Evolutionary conservation across 2,329 filamentous ascomycete genomes (phyloP), one percentile per base, ranked within the genome.

Genomic region (Penicillium freii): DNA sequence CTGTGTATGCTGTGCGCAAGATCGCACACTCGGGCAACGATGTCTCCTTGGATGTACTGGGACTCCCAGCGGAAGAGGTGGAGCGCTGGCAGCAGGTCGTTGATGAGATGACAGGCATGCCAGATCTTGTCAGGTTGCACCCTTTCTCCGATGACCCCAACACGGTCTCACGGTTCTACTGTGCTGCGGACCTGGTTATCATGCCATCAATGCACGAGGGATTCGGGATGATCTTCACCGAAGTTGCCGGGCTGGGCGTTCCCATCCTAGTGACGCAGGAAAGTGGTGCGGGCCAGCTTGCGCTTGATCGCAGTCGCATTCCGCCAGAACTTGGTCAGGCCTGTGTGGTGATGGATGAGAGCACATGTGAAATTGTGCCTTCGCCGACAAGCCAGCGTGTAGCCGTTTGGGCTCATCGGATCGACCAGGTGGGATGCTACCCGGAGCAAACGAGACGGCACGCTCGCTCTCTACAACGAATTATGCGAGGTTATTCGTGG

Each of bases 121-220:
- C 48, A 13, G 48, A 23, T 6, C 48, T 51, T 15, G 36, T 43
- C 3, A 31, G 19, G 17, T 13, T 51, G 36, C 48, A 51, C 23
- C 36, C 48, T 27, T 51, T 51, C 36, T 51, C 48, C 8, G 36
- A 51, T 25, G 36, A 51, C 19, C 48, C 36, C 5, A 31, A 23
- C 2, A 27, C n/a, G 3, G 48, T 51, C 5, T 51, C 27, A 2
- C 36, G 13, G 5, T 51, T 51, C 10, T 51, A 51, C 13, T 51
- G 48, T 5, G 23, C 23, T 15, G 48, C 48, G 10, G 48, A 51
- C 9, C 15, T 51, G 10, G 48, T 51, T 3, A 51, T 51, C 1
- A 51, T 51, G 48, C 48, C 48, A 4, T 51, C 48, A 11, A 51
- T 51, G 48, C 48, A 51, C 27, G 48, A 51, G n/a, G 48, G 48